Evolutionary conservation across 768 basidiomycete genomes (phyloP), one percentile per base, ranked within the genome.

Genomic region (Phylloporus arenicola): DNA sequence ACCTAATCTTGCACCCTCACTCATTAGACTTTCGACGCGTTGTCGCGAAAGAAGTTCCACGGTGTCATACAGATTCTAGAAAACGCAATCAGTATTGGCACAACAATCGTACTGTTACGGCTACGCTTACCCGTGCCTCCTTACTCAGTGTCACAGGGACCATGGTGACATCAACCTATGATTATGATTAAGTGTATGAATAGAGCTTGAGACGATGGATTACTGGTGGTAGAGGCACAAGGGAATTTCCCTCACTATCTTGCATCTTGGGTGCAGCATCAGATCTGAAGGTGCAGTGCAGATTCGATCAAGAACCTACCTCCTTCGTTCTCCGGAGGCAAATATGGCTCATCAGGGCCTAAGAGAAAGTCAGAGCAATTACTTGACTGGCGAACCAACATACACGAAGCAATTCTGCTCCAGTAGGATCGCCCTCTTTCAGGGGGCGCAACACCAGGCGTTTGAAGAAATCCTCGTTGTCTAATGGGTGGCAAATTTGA

Each of bases 301-400:
- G 6, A n/a, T 1, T 41, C 7, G 5, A 43, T n/a, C 17, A 35
- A 58, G 37, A 38, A 40, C 58, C 39, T 30, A 80, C 86, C 71
- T 92, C 89, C 66, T 92, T 92, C 14, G 89, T 92, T 38, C 90
- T 78, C 22, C 89, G 83, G 41, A 91, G 81, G 57, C 89, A 91
- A 29, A 81, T 73, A 9, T 86, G 83, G 48, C 73, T 80, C 88
- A 91, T 91, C 16, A 91, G 64, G 11, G 81, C 82, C 86, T 90
- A 51, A 4, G 54, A 27, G 27, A 48, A 47, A 48, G 37, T 53
- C 35, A 65, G 33, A 19, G 50, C 22, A 27, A 31, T 0, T 9
- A 34, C 12, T 31, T 43, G 13, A 8, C 9, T 40, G 3, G 25
- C 37, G 4, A 4, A 43, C 45, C 38, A 41, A 68, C 75, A 46